Evolutionary conservation across 306 rosid genomes (phyloP).

Genomic region (Trichosanthes cucumerina): DNA sequence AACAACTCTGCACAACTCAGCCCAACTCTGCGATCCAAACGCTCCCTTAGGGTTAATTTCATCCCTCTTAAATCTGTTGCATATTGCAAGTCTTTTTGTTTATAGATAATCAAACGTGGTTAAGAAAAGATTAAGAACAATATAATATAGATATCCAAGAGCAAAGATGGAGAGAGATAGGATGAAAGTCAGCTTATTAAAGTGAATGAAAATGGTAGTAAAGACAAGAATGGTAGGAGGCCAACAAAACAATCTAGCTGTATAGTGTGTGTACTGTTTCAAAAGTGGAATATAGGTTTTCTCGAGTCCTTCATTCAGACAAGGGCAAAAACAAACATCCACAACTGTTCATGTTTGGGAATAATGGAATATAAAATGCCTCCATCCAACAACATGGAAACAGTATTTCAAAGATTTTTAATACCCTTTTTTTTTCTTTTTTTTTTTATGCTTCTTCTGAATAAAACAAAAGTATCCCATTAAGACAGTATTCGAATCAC

Average conservation of each 20-base stretch:
- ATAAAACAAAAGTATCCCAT: neutral
- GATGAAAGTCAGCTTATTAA: neutral
- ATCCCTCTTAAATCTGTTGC: neutral
- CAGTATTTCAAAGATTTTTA: neutral
- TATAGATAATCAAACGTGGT: neutral
- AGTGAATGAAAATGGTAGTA: neutral
- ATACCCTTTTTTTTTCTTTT: neutral
- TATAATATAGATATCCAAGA: neutral
- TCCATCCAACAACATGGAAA: slow-evolving; percentile 8
- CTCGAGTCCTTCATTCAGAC: neutral
- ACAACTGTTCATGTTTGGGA: slow-evolving; percentile 9
- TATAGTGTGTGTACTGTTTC: slow-evolving; percentile 9
- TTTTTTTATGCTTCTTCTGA: neutral
- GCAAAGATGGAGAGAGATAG: neutral
- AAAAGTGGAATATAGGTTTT: slow-evolving; percentile 6
- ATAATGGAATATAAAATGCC: slow-evolving; percentile 8
- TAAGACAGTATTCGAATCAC: neutral
- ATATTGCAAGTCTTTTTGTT: neutral
- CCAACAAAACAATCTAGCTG: neutral
- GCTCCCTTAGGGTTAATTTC: neutral
- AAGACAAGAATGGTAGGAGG: neutral
- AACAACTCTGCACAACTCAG: too few species aligned
- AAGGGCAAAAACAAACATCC: neutral
- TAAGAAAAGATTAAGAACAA: neutral
- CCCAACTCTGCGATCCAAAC: too few species aligned